Base-by-base conservation (phyloP, 1,139 yeast species). In the Yamadazyma songkhlaensis region DNA sequence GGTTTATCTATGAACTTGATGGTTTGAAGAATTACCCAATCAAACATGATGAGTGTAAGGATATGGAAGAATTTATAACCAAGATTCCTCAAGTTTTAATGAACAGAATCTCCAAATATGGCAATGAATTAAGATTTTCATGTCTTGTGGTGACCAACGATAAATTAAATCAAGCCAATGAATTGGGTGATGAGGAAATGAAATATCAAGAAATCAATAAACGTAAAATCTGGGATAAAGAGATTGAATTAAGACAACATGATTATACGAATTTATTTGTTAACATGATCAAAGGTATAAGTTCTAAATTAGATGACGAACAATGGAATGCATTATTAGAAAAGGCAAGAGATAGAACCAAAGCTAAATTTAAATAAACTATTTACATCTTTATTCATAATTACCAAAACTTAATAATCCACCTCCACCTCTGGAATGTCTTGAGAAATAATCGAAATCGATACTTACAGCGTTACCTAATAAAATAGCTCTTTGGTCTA, bases 401-500 rank as follows among this genome's bases (percentile, higher is more conserved):
- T 60, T 60, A 9, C 67, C 67, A 44, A 72, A 63, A 20, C 63
- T 48, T 34, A 74, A 57, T 20, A 70, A 52, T 2, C 66, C 65
- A 3, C 72, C 72, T 14, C 74, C 69, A 21, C 74, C 71, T 39
- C 84, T 68, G 25, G 94, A 83, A 56, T 88, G 96, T 54, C 96
- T 74, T 13, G 95, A 87, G 57, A 92, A 92, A 62, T 89, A 92
- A 59, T 92, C 98, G 58, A 88, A 92, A 59, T 92, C 98, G 44
- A 92, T 84, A 48, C 95, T 84, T 3, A 92, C 83, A 0, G 97
- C 95, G 45, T 85, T 84, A 0, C 90, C 95, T 40, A 92, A 67
- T 57, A 92, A 58, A 2, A 90, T 79, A 0, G 97, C 96, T 47
- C 96, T 74, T 60, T 92, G 88, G 53, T 85, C 95, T 34, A 88